Base-by-base conservation (phyloP, 2,329 filamentous ascomycete species). In the Fusarium sp. region DNA sequence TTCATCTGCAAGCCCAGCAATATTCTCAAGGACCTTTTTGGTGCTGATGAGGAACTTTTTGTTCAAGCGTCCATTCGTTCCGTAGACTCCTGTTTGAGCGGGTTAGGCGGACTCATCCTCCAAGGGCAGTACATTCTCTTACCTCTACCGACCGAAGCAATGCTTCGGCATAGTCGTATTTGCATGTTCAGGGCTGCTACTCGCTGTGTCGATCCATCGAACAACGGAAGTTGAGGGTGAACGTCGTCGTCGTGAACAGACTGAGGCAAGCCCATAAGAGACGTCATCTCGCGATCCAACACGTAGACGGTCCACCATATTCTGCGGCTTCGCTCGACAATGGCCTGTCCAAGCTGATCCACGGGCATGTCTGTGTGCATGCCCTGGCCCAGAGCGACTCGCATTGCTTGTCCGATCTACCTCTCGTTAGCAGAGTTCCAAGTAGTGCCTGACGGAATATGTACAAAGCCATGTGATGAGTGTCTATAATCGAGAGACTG, bases 261-360 rank as follows among this genome's bases (percentile, higher is more conserved):
- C 41, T 79, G 76, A 0, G 83, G 82, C 0, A 83, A 58, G 0
- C 82, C 82, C 78, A 84, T 82, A 3, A 84, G 59, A 0, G 80
- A 81, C 1, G 80, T 81, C 76, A 84, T 82, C 60, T 84, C 77
- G 3, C 82, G 76, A 49, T 84, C 82, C 1, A 84, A 69, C 2
- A 84, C 74, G 36, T 82, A 84, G 0, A 83, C 74, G 0, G 82
- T 84, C 81, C 82, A 84, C 81, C 81, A 85, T 9, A 82, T 74
- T 31, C 77, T 77, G 1, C 80, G 78, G 47, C 77, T 80, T 46
- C 82, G 70, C 55, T 84, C 76, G 0, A 81, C 77, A 1, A 75
- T 63, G 0, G 65, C 56, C 1, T 77, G 75, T 1, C 77, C 77
- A 0, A 83, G 59, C 19, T 79, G 72, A 2, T 75, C 70, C 0